Conservation (phyloP, 306 rosid genomes). For the Trifolium subterraneum region DNA sequence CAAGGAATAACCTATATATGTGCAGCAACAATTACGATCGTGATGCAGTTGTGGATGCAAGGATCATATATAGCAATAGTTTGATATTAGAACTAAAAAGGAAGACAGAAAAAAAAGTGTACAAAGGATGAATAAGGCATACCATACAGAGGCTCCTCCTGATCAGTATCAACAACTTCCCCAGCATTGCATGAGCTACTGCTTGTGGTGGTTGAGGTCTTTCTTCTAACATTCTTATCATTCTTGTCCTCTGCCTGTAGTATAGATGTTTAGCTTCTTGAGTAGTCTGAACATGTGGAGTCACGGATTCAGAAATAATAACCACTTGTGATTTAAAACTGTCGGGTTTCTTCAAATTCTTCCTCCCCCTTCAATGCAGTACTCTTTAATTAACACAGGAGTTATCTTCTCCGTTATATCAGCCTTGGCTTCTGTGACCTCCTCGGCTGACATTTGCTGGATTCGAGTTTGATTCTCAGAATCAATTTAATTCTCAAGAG, state of each 20-base stretch:
- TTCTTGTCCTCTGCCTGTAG: conserved; percentile 43
- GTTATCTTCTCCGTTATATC: conserved; percentile 78
- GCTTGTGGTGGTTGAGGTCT: conserved; percentile 44
- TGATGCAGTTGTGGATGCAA: neutral
- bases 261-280: conserved; percentile 40
- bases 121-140: conserved; percentile 33
- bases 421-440: conserved; percentile 72
- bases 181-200: conserved; percentile 78
- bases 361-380: conserved; percentile 72
- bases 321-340: conserved; percentile 44
- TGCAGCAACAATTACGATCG: neutral
- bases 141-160: conserved; percentile 52
- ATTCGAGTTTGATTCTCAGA: conserved; percentile 69
- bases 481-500: conserved; percentile 75
- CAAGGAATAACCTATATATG: conserved; percentile 2
- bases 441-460: conserved; percentile 68
- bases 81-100: conserved; percentile 21
- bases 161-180: conserved; percentile 55
- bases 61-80: conserved; percentile 23
- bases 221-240: conserved; percentile 39
- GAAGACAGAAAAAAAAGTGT: neutral
- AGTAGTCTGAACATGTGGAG: conserved; percentile 43
- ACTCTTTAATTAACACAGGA: conserved; percentile 63
- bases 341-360: conserved; percentile 55
- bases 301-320: conserved; percentile 35